Evolutionary conservation across 2,329 filamentous ascomycete species (phyloP), one percentile per base, ranked within the genome.

Genomic region (Penicillium thymicola): DNA sequence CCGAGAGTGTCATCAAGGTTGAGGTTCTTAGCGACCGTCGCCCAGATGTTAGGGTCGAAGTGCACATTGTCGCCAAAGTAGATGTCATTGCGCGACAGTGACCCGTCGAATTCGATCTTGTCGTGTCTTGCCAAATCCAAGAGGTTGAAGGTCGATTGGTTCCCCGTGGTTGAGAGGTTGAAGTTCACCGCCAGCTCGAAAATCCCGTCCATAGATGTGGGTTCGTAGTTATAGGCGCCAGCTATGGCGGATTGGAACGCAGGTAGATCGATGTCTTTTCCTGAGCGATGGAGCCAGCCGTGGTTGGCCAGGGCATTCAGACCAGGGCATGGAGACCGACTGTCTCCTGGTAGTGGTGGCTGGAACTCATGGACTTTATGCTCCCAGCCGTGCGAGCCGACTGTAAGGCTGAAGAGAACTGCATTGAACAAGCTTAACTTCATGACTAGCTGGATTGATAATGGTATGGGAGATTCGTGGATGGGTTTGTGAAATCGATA

Each of bases 291-390:
- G 9, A 52, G 41, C 14, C 27, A 52, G 32, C 40, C 50, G 16
- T 52, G 50, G 32, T 52, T 52, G 30, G 50, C 30, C n/a, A 52
- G 16, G 11, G 50, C 50, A 14, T 52, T 52, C 1, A 52, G 50
- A n/a, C 50, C 41, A 14, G 50, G 50, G 30, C 50, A 52, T 28
- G 50, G 50, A 5, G 50, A 52, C 14, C 50, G 50, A 21, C 49
- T 43, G 28, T 43, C 49, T 4, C 27, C 25, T 37, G 21, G 40
- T 7, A 44, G 30, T 14, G 40, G 30, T 51, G 49, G 25, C 14
- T 32, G 40, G 30, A 34, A 52, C 7, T 45, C 50, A 38, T 52
- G 50, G 30, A 11, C 23, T 52, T 21, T 9, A 23, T 30, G 40
- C 21, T 45, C 50, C 40, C 50, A 44, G 50, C 21, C 21, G 10